These are phyloP conservation scores for Casaregolazyma lundiana DNA, from an alignment of 1,139 yeast genomes.

Conservation along the genomic window DNA sequence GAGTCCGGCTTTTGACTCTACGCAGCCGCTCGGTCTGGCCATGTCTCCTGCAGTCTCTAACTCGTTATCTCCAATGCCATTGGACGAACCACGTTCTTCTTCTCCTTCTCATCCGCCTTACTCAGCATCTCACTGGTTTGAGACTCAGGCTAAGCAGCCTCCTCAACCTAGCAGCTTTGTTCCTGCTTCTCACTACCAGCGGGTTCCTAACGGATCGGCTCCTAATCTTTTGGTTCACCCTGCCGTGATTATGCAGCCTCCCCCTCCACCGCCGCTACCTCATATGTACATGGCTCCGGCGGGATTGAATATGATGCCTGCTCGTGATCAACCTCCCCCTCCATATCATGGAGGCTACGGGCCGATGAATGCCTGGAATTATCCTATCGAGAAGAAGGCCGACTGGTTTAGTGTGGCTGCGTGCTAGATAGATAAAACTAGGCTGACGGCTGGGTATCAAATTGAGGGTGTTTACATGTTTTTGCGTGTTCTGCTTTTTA, in stretches of 20 bases:
- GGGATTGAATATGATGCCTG: slow-evolving; percentile 4
- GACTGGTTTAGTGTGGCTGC: slow-evolving; percentile 12
- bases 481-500: background rate
- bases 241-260: slow-evolving; percentile 9
- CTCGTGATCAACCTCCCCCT: slow-evolving; percentile 3
- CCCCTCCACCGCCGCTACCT: slow-evolving; percentile 1
- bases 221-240: slow-evolving; percentile 3
- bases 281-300: slow-evolving; percentile 4
- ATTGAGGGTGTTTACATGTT: background rate
- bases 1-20: background rate
- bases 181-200: slow-evolving; percentile 2
- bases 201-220: background rate
- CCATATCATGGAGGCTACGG: slow-evolving; percentile 3
- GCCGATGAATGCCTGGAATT: slow-evolving; percentile 1
- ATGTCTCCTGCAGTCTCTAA: background rate
- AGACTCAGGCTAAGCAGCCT: slow-evolving; percentile 10
- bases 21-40: background rate
- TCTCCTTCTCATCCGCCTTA: slow-evolving; percentile 13
- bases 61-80: slow-evolving; percentile 6
- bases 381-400: slow-evolving; percentile 10
- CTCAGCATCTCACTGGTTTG: slow-evolving; percentile 26
- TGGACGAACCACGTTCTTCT: slow-evolving; percentile 1
- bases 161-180: slow-evolving; percentile 6
- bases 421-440: slow-evolving; percentile 3
- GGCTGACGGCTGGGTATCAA: background rate